phyloP scores from a whole-genome alignment of 179 eudicot species.

The Vitellaria paradoxa region DNA sequence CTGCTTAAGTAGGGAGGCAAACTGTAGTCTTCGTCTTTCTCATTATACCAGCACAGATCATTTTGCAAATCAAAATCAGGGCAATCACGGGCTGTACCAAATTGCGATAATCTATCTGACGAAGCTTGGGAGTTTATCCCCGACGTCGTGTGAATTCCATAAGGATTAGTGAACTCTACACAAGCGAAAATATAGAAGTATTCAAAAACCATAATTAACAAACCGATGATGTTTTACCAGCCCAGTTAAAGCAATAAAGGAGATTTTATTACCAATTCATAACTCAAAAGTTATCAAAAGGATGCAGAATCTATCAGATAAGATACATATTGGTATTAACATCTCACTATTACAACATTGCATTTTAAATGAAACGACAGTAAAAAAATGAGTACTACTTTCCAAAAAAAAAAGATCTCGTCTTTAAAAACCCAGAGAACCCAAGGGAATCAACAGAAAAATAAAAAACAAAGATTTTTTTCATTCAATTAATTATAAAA shows the following conservation, averaged over 20 bases:
- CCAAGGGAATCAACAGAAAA: background rate
- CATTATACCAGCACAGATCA: constrained; percentile 73
- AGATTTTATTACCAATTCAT: background rate
- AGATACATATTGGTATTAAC: background rate
- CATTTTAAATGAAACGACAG: too few relatives aligned
- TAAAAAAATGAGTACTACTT: too few relatives aligned
- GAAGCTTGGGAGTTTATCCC: constrained; percentile 68
- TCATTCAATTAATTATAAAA: background rate
- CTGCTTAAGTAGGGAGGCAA: constrained; percentile 55
- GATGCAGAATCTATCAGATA: background rate
- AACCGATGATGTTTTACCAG: background rate
- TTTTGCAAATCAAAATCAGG: constrained; percentile 84
- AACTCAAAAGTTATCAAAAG: background rate
- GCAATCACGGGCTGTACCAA: constrained; percentile 92
- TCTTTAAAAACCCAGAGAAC: background rate
- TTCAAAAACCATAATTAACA: background rate
- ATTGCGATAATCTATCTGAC: constrained; percentile 90
- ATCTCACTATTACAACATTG: background rate
- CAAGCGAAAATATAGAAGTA: background rate
- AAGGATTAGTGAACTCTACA: constrained; percentile 85
- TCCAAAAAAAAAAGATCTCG: too few relatives aligned
- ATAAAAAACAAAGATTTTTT: background rate
- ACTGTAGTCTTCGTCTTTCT: constrained; percentile 67
- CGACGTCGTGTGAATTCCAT: constrained; percentile 46
- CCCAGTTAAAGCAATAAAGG: constrained; percentile 7